phyloP scores from a whole-genome alignment of 2,329 filamentous ascomycete genomes.

The Trichoderma oligosporum region DNA sequence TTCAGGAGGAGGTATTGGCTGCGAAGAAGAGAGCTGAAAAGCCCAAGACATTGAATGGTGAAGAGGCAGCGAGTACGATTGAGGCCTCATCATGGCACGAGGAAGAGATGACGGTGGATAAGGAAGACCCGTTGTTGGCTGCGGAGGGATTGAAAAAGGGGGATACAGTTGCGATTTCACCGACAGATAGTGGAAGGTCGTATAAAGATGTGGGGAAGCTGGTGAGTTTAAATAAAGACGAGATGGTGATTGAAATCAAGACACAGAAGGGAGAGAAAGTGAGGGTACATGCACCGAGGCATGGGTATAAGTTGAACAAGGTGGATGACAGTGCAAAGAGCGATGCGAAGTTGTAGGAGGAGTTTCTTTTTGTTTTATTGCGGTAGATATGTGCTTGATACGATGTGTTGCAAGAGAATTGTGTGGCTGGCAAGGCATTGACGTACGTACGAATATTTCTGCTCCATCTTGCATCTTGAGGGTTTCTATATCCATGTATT shows the following conservation, averaged over 20 bases:
- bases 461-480: no score
- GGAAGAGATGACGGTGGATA: constrained; percentile 42
- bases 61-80: constrained; percentile 50
- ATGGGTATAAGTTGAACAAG: constrained; percentile 51
- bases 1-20: constrained; percentile 45
- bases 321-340: constrained; percentile 6
- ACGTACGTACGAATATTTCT: no score
- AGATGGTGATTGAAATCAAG: constrained; percentile 56
- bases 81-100: constrained; percentile 45
- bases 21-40: constrained; percentile 38
- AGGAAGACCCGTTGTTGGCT: constrained; percentile 43
- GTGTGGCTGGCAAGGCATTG: no score
- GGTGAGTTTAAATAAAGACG: constrained; percentile 47
- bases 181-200: constrained; percentile 58
- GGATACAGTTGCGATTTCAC: constrained; percentile 55
- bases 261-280: constrained; percentile 42
- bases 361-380: no score
- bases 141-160: constrained; percentile 51
- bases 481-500: no score
- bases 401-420: neutral
- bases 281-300: constrained; percentile 58
- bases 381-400: no score
- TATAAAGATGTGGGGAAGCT: constrained; percentile 57
- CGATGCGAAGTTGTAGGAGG: neutral
- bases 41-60: constrained; percentile 46